Evolutionary conservation across 768 basidiomycete species (phyloP), one percentile per base, ranked within the genome.

Genomic region (Rhizopogon vinicolor): DNA sequence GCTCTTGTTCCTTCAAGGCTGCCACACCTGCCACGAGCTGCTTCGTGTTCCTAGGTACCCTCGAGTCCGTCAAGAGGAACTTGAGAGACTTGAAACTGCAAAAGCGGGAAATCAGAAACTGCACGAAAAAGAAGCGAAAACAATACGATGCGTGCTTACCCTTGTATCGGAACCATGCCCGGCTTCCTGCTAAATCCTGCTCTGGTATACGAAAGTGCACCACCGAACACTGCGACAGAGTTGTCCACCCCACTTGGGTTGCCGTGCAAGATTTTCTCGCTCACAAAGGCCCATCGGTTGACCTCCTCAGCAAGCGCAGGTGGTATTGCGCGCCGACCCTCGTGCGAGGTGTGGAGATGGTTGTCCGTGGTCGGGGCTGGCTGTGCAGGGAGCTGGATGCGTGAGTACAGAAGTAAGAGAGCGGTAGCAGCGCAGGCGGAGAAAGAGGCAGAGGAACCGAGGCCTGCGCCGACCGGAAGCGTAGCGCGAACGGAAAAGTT

Each of bases 181-280:
- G 86, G 83, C 69, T 85, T 84, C 73, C 76, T 85, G 50, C 80
- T 84, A 59, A 88, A 91, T 56, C 89, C 86, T 61, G 91, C 76
- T 54, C 90, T 83, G 16, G 88, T 91, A 73, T 96, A 99, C 18
- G 87, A 84, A 60, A 98, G 76, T 28, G 93, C 97, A 46, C 96
- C 96, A 18, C 97, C 97, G 65, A 87, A 90, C 0, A 93, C 89
- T 14, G 91, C 81, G 37, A 98, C 92, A 18, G 94, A 90, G 69
- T 99, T 98, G 69, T 99, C 97, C 22, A 99, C 90, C 8, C 97
- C 97, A 63, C 93, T 96, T 3, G 97, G 97, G 64, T 90, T 98
- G 0, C 97, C 97, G 68, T 99, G 97, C 50, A 98, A 74, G 41
- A 99, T 88, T 72, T 98, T 98, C 75, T 99, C 97, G 10, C 88